Percentiles rank a stretch among this genome's conserved stretches.
Conservation (phyloP, 1,284 basidiomycete genomes). For the Melampsora larici-populina region DNA sequence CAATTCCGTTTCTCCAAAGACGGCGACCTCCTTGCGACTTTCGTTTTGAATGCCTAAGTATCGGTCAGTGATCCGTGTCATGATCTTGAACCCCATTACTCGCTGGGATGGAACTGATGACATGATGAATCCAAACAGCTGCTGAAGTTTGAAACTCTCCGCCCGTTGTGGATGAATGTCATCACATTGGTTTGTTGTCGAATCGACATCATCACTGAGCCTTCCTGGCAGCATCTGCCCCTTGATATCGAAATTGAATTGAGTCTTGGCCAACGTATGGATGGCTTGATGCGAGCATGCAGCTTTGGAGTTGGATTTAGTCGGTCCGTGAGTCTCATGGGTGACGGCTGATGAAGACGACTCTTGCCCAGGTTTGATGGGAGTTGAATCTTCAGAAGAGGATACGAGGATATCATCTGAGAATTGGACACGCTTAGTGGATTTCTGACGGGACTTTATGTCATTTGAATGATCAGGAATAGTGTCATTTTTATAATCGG, state of each 20-base stretch:
- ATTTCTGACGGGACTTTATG: neutral
- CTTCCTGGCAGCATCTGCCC: neutral
- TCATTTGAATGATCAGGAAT: neutral
- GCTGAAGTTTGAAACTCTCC: constrained; percentile 18
- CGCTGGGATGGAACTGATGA: constrained; percentile 40
- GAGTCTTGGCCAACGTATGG: neutral
- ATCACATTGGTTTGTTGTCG: neutral
- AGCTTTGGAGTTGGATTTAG: neutral
- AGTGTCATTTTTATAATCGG: neutral
- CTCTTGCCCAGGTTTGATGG: neutral
- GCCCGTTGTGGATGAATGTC: constrained; percentile 23
- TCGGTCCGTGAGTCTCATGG: neutral
- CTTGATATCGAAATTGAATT: neutral
- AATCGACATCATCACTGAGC: neutral
- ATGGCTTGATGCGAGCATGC: neutral
- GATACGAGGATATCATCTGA: neutral
- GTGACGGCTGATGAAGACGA: neutral
- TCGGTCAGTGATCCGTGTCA: constrained; percentile 31
- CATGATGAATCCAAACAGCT: constrained; percentile 30
- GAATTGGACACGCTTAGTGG: neutral
- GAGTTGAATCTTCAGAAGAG: neutral
- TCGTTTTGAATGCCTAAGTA: constrained; percentile 13
- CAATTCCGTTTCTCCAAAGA: constrained; percentile 10
- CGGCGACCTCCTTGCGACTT: neutral
- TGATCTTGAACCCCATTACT: constrained; percentile 37